Evolutionary conservation across 2,329 filamentous ascomycete species (phyloP).

Genomic region (Rasamsonia emersonii): DNA sequence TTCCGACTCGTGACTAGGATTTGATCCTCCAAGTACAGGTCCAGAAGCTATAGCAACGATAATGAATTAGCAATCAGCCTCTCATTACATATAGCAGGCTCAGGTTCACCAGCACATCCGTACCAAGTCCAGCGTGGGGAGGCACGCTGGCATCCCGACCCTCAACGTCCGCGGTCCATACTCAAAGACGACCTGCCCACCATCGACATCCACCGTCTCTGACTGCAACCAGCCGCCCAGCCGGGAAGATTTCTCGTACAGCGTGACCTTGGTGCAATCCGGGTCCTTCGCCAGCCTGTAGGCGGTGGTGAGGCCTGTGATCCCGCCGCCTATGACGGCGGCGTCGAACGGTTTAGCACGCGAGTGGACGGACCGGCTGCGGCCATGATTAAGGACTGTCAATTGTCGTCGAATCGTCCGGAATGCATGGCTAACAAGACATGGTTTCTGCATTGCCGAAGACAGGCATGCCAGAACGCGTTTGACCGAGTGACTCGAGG

Average conservation of each 20-base stretch:
- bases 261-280: conserved; percentile 61
- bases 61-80: neutral
- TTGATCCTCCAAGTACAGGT: conserved; percentile 49
- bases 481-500: too few relatives aligned
- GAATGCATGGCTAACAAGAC: conserved; percentile 15
- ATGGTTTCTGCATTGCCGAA: conserved; percentile 20
- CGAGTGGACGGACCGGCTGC: conserved; percentile 13
- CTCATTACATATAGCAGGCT: neutral
- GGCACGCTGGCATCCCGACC: conserved; percentile 47
- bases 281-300: conserved; percentile 65
- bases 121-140: conserved; percentile 65
- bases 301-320: conserved; percentile 71
- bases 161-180: conserved; percentile 72
- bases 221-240: conserved; percentile 81
- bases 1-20: conserved; percentile 46
- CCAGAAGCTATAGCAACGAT: conserved; percentile 41
- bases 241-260: conserved; percentile 65
- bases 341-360: conserved; percentile 34
- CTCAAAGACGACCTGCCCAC: conserved; percentile 65
- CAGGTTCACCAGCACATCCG: conserved; percentile 17
- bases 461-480: too few relatives aligned
- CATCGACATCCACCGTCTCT: conserved; percentile 49
- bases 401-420: conserved; percentile 13
- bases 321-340: conserved; percentile 69
- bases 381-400: conserved; percentile 10